A percentile compares a stretch with the other conserved stretches of the same genome.
Evolutionary conservation across 2,329 filamentous ascomycete genomes (phyloP).

Genomic region (Colletotrichum spaethianum): DNA sequence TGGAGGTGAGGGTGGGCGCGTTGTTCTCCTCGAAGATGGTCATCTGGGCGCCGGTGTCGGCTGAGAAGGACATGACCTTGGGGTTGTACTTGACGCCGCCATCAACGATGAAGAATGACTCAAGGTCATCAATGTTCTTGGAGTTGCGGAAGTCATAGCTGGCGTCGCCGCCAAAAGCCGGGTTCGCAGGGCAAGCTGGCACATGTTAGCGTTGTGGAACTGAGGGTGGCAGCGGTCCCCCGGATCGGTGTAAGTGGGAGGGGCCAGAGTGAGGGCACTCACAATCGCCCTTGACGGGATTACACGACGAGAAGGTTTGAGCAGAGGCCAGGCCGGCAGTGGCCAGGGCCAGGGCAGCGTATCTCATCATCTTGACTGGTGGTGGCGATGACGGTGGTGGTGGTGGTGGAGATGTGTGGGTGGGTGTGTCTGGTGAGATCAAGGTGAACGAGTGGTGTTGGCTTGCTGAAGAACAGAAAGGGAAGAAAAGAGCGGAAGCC

Average conservation of each 20-base stretch:
- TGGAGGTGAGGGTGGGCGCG: constrained; percentile 60
- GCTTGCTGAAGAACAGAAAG: neutral
- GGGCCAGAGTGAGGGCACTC: neutral
- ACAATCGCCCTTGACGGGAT: constrained; percentile 42
- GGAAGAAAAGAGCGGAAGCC: neutral
- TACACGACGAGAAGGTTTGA: constrained; percentile 41
- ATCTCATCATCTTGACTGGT: constrained; percentile 18
- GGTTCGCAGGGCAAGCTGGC: constrained; percentile 41
- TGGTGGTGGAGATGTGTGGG: no score
- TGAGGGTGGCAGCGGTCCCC: neutral
- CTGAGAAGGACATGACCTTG: constrained; percentile 54
- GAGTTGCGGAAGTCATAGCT: constrained; percentile 36
- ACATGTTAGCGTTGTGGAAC: constrained; percentile 10
- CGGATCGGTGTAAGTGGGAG: neutral
- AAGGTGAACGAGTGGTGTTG: neutral
- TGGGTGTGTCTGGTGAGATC: neutral
- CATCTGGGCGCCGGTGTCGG: constrained; percentile 62
- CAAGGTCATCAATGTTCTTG: constrained; percentile 53
- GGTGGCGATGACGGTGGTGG: neutral
- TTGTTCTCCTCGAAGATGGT: constrained; percentile 61
- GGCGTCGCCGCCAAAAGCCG: constrained; percentile 39
- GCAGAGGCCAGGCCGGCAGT: constrained; percentile 33
- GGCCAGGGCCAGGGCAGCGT: constrained; percentile 35
- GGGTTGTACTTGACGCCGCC: constrained; percentile 58
- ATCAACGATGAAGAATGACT: constrained; percentile 70